These are phyloP conservation scores for Glaciozyma martinii DNA, from an alignment of 768 basidiomycete species.

Conservation along the genomic window DNA sequence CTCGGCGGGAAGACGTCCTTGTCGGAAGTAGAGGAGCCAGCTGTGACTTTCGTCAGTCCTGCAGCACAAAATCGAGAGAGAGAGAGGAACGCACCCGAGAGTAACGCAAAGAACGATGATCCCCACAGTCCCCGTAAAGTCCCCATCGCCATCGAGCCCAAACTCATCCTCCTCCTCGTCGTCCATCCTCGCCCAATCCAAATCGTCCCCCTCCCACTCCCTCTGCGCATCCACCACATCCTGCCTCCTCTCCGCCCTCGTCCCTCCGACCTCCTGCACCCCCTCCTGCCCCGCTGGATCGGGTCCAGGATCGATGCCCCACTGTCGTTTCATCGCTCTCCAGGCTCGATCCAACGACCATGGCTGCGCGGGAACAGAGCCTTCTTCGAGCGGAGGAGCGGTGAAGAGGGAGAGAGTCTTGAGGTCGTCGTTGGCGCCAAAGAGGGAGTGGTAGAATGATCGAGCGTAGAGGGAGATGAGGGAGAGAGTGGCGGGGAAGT, in stretches of 20 bases:
- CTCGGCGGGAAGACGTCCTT: constrained; percentile 7
- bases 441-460: constrained; percentile 50
- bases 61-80: not conserved
- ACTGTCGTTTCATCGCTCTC: constrained; percentile 26
- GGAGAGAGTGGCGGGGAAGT: constrained; percentile 74
- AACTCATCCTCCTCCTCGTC: constrained; percentile 64
- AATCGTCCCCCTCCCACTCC: constrained; percentile 27
- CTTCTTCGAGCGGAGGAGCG: constrained; percentile 1
- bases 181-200: constrained; percentile 65
- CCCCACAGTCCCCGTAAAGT: constrained; percentile 70
- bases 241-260: constrained; percentile 44
- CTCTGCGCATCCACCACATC: constrained; percentile 29
- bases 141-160: constrained; percentile 67
- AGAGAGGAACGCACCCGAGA: constrained; percentile 60
- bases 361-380: not conserved
- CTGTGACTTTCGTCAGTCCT: not conserved
- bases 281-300: constrained; percentile 2
- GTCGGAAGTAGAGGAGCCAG: constrained; percentile 31
- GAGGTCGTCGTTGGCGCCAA: constrained; percentile 20
- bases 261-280: not conserved
- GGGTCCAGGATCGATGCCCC: constrained; percentile 29
- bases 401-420: constrained; percentile 25
- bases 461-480: constrained; percentile 69
- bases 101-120: constrained; percentile 62
- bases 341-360: constrained; percentile 20